Percentiles rank a stretch among this genome's conserved stretches.
phyloP scores from a whole-genome alignment of 768 basidiomycete species.

The Pisolithus albus region DNA sequence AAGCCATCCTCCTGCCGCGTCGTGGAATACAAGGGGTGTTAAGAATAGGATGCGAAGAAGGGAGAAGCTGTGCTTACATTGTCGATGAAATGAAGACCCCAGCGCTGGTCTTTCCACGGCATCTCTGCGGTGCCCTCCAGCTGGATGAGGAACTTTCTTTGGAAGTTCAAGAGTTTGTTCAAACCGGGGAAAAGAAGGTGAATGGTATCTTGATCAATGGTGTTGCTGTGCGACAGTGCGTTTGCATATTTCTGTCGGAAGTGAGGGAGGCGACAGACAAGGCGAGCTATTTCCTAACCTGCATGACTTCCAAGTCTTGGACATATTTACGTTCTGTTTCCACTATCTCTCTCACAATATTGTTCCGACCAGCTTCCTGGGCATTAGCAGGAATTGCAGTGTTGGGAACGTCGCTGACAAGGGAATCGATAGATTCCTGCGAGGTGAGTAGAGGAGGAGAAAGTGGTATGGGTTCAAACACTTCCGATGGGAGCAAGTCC shows the following conservation, averaged over 20 bases:
- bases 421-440: conserved; percentile 55
- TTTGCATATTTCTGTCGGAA: conserved; percentile 75
- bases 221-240: conserved; percentile 71
- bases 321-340: conserved; percentile 97
- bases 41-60: conserved; percentile 30
- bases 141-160: conserved; percentile 87
- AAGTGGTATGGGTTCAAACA: conserved; percentile 57
- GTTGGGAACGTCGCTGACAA: conserved; percentile 38
- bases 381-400: conserved; percentile 42
- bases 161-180: conserved; percentile 93
- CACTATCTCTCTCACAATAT: conserved; percentile 82
- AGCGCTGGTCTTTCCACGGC: conserved; percentile 78
- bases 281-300: conserved; percentile 46
- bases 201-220: conserved; percentile 91
- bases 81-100: conserved; percentile 81
- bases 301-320: conserved; percentile 92
- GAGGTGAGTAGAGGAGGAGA: conserved; percentile 51
- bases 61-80: conserved; percentile 49
- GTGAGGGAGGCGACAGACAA: conserved; percentile 9
- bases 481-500: conserved; percentile 60
- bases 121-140: conserved; percentile 81
- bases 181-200: conserved; percentile 94
- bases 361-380: conserved; percentile 62
- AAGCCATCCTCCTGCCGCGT: conserved; percentile 91
- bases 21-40: conserved; percentile 15